Conservation (phyloP, 352 stramenopile species). For the Globisporangium sylvaticum region DNA sequence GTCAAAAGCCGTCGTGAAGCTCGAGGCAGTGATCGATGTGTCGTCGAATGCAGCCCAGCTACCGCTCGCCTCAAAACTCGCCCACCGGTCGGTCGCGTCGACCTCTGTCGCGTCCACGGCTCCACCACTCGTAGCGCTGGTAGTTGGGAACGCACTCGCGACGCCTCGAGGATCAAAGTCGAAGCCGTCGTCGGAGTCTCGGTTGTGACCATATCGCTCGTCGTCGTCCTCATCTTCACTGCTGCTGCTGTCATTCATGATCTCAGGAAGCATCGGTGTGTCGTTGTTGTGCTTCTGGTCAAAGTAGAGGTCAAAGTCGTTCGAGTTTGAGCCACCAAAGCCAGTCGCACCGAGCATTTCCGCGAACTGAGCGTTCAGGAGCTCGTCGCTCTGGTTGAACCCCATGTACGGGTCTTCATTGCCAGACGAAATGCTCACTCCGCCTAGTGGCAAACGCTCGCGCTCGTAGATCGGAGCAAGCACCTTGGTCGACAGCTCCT, state of each 20-base stretch:
- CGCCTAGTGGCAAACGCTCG: conserved; percentile 71
- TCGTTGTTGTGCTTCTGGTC: conserved; percentile 57
- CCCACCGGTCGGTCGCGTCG: conserved; percentile 38
- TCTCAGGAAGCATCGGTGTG: conserved; percentile 75
- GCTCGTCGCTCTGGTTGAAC: conserved; percentile 69
- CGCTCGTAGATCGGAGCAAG: conserved; percentile 75
- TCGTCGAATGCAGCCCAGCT: conserved; percentile 74
- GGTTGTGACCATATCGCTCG: conserved; percentile 27
- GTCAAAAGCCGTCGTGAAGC: conserved; percentile 60
- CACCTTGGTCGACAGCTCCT: conserved; percentile 65
- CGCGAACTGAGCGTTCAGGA: conserved; percentile 80
- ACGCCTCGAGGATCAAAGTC: conserved; percentile 27
- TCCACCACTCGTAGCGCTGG: not conserved
- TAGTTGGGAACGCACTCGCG: conserved; percentile 1
- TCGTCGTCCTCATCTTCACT: conserved; percentile 82
- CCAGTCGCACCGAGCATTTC: conserved; percentile 76
- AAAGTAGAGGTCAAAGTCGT: conserved; percentile 72
- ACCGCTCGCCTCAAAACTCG: conserved; percentile 57
- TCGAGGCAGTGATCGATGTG: conserved; percentile 18
- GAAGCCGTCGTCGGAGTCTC: conserved; percentile 25
- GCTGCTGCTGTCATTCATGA: conserved; percentile 87
- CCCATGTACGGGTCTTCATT: conserved; percentile 73
- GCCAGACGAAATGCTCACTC: conserved; percentile 46
- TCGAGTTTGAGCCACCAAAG: conserved; percentile 46
- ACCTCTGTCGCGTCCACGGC: conserved; percentile 1